These are phyloP conservation scores for Trametes meyenii DNA, from an alignment of 768 basidiomycete genomes.

Conservation along the genomic window DNA sequence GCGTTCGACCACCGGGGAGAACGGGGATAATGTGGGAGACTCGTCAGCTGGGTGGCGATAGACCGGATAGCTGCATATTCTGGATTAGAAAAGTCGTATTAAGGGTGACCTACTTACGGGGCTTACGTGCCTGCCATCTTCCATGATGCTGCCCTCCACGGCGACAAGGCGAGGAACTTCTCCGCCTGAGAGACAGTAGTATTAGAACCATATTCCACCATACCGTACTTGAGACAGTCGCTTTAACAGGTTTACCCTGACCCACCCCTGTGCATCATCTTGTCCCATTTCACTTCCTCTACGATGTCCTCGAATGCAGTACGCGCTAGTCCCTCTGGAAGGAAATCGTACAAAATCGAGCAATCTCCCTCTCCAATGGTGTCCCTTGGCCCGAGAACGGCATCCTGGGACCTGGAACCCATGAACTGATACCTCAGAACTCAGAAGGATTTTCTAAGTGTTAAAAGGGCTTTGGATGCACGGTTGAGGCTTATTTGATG, in stretches of 20 bases:
- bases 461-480: too few relatives aligned
- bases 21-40: conserved; percentile 66
- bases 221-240: background rate
- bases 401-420: background rate
- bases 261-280: conserved; percentile 77
- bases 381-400: conserved; percentile 33
- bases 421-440: background rate
- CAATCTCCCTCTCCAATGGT: conserved; percentile 71
- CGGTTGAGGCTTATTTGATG: too few relatives aligned
- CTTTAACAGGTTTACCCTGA: background rate
- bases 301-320: conserved; percentile 59
- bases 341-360: conserved; percentile 56
- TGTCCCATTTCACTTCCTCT: conserved; percentile 70
- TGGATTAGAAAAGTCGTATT: conserved; percentile 13
- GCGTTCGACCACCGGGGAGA: conserved; percentile 66
- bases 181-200: conserved; percentile 50
- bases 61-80: conserved; percentile 59
- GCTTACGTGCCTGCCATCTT: conserved; percentile 49
- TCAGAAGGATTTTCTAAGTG: too few relatives aligned
- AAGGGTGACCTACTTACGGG: conserved; percentile 22
- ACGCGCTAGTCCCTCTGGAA: conserved; percentile 58
- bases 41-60: conserved; percentile 85
- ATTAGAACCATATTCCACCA: background rate
- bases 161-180: conserved; percentile 71
- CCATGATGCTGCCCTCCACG: conserved; percentile 56